phyloP scores from a whole-genome alignment of 768 basidiomycete genomes.

The Naganishia friedmannii region DNA sequence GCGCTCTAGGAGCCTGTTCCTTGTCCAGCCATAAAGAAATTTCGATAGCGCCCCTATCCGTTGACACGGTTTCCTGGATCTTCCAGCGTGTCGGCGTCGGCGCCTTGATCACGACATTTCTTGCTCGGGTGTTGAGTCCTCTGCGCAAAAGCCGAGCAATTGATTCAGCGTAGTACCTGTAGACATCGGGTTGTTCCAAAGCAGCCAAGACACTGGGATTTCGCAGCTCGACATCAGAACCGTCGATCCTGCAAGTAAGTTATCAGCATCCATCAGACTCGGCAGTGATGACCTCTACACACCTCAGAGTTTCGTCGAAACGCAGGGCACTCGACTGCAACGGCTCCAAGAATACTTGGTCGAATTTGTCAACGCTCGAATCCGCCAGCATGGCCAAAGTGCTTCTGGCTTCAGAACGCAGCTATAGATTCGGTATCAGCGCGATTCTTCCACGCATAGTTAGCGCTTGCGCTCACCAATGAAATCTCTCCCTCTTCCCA shows the following conservation, averaged over 20 bases:
- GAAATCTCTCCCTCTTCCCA: slow-evolving; percentile 75
- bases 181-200: slow-evolving; percentile 35
- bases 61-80: slow-evolving; percentile 52
- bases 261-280: background rate
- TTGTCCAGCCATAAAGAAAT: slow-evolving; percentile 75
- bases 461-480: slow-evolving; percentile 57
- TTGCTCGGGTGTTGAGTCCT: slow-evolving; percentile 72
- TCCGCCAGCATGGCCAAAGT: slow-evolving; percentile 67
- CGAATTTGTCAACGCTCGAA: slow-evolving; percentile 62
- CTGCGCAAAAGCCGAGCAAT: slow-evolving; percentile 54
- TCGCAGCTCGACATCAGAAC: slow-evolving; percentile 31
- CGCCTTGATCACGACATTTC: slow-evolving; percentile 62
- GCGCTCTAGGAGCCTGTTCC: slow-evolving; percentile 71
- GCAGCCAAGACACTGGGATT: slow-evolving; percentile 18
- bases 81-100: slow-evolving; percentile 26
- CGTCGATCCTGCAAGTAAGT: slow-evolving; percentile 40
- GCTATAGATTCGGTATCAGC: slow-evolving; percentile 55
- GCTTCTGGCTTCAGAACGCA: slow-evolving; percentile 69
- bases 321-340: slow-evolving; percentile 63
- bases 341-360: slow-evolving; percentile 70
- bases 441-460: background rate
- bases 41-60: slow-evolving; percentile 53
- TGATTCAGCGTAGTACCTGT: slow-evolving; percentile 34
- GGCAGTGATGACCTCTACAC: slow-evolving; percentile 2
- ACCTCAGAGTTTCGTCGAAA: slow-evolving; percentile 61